These are phyloP conservation scores for Skeletonema menzelii DNA, from an alignment of 108 stramenopile genomes.

Conservation along the genomic window DNA sequence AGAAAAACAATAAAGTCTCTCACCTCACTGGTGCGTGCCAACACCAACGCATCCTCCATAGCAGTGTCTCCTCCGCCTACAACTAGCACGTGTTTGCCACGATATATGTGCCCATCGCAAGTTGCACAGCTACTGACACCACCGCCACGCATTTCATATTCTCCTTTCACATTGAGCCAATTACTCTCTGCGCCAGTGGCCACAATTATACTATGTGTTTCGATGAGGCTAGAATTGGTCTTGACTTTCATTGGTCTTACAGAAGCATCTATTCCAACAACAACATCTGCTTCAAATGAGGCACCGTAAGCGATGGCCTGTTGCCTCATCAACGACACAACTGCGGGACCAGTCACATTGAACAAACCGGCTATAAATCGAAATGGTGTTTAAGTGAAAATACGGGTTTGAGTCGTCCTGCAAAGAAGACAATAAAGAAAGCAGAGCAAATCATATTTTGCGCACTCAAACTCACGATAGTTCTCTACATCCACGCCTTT, in stretches of 20 bases:
- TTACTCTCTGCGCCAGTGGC: conserved; percentile 94
- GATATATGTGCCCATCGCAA: conserved; percentile 93
- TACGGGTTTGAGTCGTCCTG: background rate
- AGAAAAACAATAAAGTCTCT: background rate
- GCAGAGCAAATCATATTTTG: background rate
- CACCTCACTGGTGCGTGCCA: conserved; percentile 76
- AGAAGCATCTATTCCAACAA: conserved; percentile 60
- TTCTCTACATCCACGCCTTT: conserved; percentile 96
- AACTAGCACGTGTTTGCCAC: conserved; percentile 82
- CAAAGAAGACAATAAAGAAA: background rate
- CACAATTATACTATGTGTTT: conserved; percentile 89
- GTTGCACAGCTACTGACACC: conserved; percentile 94
- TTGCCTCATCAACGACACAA: conserved; percentile 80
- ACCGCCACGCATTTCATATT: conserved; percentile 87
- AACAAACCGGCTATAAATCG: conserved; percentile 53
- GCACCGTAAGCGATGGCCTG: conserved; percentile 88
- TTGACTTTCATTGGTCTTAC: conserved; percentile 61
- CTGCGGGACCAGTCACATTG: conserved; percentile 84
- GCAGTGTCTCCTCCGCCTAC: conserved; percentile 97
- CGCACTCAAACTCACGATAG: conserved; percentile 50
- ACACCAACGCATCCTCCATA: conserved; percentile 95
- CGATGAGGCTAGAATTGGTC: conserved; percentile 74
- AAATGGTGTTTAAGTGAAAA: background rate
- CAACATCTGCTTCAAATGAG: conserved; percentile 77
- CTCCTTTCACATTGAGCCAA: conserved; percentile 89